These are phyloP conservation scores for Volvariella volvacea DNA, from an alignment of 1,284 basidiomycete species.

Conservation along the genomic window DNA sequence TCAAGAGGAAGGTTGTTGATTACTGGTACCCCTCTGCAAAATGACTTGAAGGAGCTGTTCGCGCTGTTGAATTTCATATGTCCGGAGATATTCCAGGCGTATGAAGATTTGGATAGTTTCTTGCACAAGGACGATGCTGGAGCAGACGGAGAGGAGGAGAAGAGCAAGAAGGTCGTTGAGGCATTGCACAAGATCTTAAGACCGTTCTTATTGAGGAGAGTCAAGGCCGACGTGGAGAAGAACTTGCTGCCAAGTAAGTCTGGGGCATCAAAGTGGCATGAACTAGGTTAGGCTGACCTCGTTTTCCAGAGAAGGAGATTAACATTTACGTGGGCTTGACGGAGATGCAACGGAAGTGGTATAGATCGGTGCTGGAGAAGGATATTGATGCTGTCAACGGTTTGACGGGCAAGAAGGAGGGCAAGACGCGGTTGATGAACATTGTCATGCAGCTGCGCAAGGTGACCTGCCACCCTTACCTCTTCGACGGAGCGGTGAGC, in stretches of 20 bases:
- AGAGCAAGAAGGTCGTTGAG: slow-evolving; percentile 90
- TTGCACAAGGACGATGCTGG: slow-evolving; percentile 75
- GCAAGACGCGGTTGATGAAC: slow-evolving; percentile 96
- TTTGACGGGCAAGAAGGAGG: slow-evolving; percentile 95
- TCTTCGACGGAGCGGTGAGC: slow-evolving; percentile 80
- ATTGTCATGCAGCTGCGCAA: slow-evolving; percentile 98
- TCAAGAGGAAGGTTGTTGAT: slow-evolving; percentile 89
- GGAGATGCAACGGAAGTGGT: slow-evolving; percentile 99
- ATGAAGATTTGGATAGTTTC: slow-evolving; percentile 69
- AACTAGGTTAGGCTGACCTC: slow-evolving; percentile 9
- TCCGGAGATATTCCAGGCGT: slow-evolving; percentile 77
- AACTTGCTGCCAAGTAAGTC: slow-evolving; percentile 81
- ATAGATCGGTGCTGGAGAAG: slow-evolving; percentile 92
- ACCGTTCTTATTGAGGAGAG: slow-evolving; percentile 90
- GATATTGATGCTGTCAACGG: slow-evolving; percentile 99
- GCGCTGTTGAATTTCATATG: slow-evolving; percentile 94
- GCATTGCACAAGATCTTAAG: slow-evolving; percentile 96
- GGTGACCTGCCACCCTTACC: slow-evolving; percentile 80
- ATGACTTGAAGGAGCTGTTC: slow-evolving; percentile 96
- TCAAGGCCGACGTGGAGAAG: slow-evolving; percentile 98
- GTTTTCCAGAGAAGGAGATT: slow-evolving; percentile 85
- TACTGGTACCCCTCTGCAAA: slow-evolving; percentile 96
- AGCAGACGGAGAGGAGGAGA: slow-evolving; percentile 77
- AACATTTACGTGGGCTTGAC: slow-evolving; percentile 98
- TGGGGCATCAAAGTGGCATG: background rate